Percentiles rank a stretch among this genome's conserved stretches.
These are phyloP conservation scores for Dioscorea alata DNA, from an alignment of 106 monocot species.

Conservation along the genomic window DNA sequence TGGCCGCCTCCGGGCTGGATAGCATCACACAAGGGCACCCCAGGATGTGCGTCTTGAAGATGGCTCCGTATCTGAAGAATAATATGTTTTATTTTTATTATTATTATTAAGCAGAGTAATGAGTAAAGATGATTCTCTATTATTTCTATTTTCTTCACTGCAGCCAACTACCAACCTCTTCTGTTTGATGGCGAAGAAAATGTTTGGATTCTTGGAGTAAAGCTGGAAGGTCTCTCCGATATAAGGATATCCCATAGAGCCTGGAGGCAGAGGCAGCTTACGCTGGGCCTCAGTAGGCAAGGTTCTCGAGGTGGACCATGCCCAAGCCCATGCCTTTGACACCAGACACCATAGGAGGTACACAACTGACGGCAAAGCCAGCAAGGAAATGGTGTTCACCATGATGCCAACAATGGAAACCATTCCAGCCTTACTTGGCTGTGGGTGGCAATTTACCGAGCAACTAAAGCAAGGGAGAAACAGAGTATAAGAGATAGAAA, in stretches of 20 bases:
- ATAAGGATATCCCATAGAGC: slow-evolving; percentile 57
- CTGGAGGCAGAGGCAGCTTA: slow-evolving; percentile 39
- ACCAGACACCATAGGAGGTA: background rate
- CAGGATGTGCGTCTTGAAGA: slow-evolving; percentile 90
- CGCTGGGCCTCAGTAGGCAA: background rate
- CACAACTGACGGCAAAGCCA: background rate
- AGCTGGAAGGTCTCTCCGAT: slow-evolving; percentile 56
- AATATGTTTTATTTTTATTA: no score
- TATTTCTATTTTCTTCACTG: no score
- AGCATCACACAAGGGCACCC: slow-evolving; percentile 82
- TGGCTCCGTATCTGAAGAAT: slow-evolving; percentile 39
- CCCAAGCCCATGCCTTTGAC: no score
- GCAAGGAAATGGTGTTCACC: no score
- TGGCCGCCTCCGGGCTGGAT: slow-evolving; percentile 71
- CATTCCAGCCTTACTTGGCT: no score
- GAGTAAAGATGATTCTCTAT: no score
- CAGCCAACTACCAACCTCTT: slow-evolving; percentile 11
- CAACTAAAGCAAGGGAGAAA: no score
- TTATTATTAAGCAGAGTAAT: no score
- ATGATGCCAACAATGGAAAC: no score
- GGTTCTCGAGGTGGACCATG: background rate
- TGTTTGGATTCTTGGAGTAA: slow-evolving; percentile 46
- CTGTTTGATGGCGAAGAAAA: slow-evolving; percentile 51
- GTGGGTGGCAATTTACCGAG: no score
- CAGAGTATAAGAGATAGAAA: no score